Evolutionary conservation across 129 eudicot genomes (phyloP).

Genomic region (Chrysanthemum lavandulifolium): DNA sequence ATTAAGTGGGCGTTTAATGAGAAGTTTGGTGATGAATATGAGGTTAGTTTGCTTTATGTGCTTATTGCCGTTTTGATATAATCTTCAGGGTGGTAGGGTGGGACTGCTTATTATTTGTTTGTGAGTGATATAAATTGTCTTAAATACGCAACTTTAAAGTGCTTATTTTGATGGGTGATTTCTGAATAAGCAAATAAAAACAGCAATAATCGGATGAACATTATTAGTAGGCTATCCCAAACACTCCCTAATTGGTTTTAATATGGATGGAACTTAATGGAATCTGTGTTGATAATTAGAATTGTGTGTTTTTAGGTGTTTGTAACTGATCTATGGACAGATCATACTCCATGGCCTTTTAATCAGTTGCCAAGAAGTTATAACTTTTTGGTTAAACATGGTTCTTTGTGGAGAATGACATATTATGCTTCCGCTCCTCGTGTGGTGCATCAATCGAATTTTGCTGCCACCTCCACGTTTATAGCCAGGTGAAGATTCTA

Average conservation of each 20-base stretch:
- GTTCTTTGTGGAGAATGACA: constrained; percentile 79
- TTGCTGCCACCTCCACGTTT: constrained; percentile 92
- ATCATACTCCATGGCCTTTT: constrained; percentile 97
- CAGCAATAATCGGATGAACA: too few relatives aligned
- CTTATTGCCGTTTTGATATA: too few relatives aligned
- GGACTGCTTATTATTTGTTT: not conserved
- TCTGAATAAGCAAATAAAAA: too few relatives aligned
- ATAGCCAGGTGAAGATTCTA: constrained; percentile 70
- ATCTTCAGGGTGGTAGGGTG: too few relatives aligned
- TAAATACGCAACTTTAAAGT: too few relatives aligned
- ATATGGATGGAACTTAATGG: constrained; percentile 6
- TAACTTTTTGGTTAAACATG: constrained; percentile 92
- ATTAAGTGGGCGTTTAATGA: constrained; percentile 80
- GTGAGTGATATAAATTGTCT: not conserved
- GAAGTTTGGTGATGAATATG: constrained; percentile 82
- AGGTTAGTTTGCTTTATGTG: constrained; percentile 45
- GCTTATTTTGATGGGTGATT: too few relatives aligned
- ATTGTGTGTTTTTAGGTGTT: constrained; percentile 62
- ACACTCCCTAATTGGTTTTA: not conserved
- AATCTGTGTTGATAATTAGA: not conserved
- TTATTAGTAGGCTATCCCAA: too few relatives aligned
- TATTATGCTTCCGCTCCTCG: constrained; percentile 91
- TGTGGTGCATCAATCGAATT: constrained; percentile 82
- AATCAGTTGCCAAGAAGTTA: constrained; percentile 96
- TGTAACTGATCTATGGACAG: constrained; percentile 94